A percentile compares a stretch with the other conserved stretches of the same genome.
Evolutionary conservation across 805 yeast genomes (phyloP).

Genomic region (Clavispora fructus): DNA sequence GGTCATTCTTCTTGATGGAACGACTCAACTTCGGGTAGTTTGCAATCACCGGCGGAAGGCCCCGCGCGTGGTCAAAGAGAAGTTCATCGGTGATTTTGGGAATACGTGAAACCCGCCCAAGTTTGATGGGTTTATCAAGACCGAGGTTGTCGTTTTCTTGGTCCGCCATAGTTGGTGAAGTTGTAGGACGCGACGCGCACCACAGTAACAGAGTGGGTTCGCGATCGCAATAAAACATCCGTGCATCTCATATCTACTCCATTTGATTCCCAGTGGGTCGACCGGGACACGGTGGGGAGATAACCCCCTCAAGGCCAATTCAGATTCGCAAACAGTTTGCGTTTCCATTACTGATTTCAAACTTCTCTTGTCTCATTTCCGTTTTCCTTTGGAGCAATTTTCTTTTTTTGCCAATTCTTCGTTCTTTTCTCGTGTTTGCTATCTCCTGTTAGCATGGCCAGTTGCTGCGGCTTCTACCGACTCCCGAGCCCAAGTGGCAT

Average conservation of each 20-base stretch:
- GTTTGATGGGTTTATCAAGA: slow-evolving; percentile 31
- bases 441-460: no score
- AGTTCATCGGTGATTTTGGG: slow-evolving; percentile 38
- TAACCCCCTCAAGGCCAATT: no score
- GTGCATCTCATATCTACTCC: not conserved
- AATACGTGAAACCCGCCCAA: slow-evolving; percentile 24
- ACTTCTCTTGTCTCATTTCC: no score
- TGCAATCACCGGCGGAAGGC: slow-evolving; percentile 28
- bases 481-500: no score
- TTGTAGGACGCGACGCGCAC: not conserved
- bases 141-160: slow-evolving; percentile 23
- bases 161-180: slow-evolving; percentile 3
- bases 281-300: not conserved
- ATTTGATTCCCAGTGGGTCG: no score
- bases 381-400: no score
- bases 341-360: no score
- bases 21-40: slow-evolving; percentile 24
- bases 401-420: no score
- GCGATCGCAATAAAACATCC: not conserved
- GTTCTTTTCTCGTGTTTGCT: no score
- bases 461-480: no score
- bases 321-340: no score
- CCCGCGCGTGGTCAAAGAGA: slow-evolving; percentile 27
- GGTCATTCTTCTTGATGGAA: slow-evolving; percentile 25
- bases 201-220: not conserved